A percentile compares a stretch with the other conserved stretches of the same genome.
phyloP scores from a whole-genome alignment of 2,329 filamentous ascomycete species.

The Furcasterigmium furcatum region DNA sequence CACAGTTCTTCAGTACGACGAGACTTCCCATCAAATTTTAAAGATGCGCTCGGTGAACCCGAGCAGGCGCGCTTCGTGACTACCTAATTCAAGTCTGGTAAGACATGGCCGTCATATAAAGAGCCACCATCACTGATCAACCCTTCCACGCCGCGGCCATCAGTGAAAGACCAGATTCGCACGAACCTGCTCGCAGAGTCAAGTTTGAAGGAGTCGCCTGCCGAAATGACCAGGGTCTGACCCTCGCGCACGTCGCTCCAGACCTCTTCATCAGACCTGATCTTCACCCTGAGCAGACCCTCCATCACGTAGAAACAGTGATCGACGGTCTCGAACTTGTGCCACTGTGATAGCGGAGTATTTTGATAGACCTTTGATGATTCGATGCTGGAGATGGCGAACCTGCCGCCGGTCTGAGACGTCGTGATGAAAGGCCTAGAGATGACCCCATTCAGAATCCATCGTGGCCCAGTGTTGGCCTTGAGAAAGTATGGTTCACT shows the following conservation, averaged over 20 bases:
- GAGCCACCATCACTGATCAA: conserved; percentile 34
- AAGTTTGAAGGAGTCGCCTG: conserved; percentile 40
- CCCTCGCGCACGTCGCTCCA: conserved; percentile 36
- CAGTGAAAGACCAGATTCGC: conserved; percentile 42
- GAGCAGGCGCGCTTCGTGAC: no score
- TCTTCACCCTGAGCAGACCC: conserved; percentile 36
- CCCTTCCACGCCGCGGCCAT: conserved; percentile 45
- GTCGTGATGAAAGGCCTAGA: conserved; percentile 45
- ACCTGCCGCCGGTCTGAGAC: conserved; percentile 42
- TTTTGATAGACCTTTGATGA: conserved; percentile 30
- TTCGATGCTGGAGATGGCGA: conserved; percentile 52
- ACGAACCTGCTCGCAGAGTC: conserved; percentile 42
- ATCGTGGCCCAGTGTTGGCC: conserved; percentile 45
- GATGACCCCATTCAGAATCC: conserved; percentile 40
- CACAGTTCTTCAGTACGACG: no score
- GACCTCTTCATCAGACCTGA: conserved; percentile 21
- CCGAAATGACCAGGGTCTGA: conserved; percentile 45
- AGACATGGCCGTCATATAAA: conserved; percentile 25
- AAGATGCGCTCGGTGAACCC: no score
- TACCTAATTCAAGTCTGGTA: no score
- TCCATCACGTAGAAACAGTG: conserved; percentile 49
- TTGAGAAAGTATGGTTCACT: conserved; percentile 47
- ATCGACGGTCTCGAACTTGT: conserved; percentile 44
- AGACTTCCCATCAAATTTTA: no score
- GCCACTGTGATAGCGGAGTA: conserved; percentile 27